phyloP scores from a whole-genome alignment of 306 rosid genomes.

The Heteromeles arbutifolia region DNA sequence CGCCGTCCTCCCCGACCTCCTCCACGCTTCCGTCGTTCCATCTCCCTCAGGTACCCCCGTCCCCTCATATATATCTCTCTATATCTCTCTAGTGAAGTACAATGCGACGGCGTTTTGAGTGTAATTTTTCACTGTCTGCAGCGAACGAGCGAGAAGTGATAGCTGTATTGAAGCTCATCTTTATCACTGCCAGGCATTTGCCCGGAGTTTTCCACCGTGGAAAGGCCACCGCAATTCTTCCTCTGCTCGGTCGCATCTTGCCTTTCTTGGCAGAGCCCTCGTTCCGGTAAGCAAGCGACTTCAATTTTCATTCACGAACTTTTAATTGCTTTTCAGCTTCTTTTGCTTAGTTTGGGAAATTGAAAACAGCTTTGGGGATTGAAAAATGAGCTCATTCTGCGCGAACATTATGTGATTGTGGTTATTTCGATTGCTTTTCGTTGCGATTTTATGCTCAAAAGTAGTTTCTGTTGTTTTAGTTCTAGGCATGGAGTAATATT shows the following conservation, averaged over 20 bases:
- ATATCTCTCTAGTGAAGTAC: not conserved
- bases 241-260: conserved; percentile 57
- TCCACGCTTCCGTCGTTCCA: conserved; percentile 56
- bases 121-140: conserved; percentile 8
- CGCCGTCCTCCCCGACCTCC: conserved; percentile 75
- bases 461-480: conserved; percentile 31
- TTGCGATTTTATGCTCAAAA: not conserved
- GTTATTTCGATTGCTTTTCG: not conserved
- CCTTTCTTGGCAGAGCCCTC: conserved; percentile 75
- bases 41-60: conserved; percentile 47
- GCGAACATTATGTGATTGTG: not conserved
- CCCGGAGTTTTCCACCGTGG: conserved; percentile 80
- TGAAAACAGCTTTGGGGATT: not conserved
- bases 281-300: conserved; percentile 33
- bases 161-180: conserved; percentile 67
- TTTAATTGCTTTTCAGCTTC: not conserved
- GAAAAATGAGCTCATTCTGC: not conserved
- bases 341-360: not conserved
- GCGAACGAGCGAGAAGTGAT: conserved; percentile 61
- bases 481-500: conserved; percentile 65
- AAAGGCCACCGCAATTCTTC: conserved; percentile 47
- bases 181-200: conserved; percentile 54
- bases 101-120: not conserved
- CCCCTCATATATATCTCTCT: not conserved
- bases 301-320: not conserved